Base-by-base conservation (phyloP, 306 rosid species). In the Alnus rubra region DNA sequence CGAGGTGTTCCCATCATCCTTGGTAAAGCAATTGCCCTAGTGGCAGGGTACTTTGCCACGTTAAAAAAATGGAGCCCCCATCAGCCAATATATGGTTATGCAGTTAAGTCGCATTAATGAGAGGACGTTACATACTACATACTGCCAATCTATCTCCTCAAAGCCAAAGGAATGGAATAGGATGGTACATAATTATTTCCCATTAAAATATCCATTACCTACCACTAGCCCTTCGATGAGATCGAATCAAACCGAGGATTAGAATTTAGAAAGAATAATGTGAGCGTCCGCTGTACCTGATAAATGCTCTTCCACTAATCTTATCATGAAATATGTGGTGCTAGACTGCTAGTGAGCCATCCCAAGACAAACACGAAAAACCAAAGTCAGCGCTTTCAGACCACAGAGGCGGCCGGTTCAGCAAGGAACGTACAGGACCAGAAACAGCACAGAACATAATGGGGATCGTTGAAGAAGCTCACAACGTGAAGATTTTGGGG, bases 391-490 rank as follows among this genome's bases (percentile, higher is more conserved):
- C 37, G 13, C 13, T 64, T 64, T 37, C 48, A 37, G 23, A 37
- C 13, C n/a, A 37, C 1, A 35, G 28, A 35, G 9, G 6, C 9
- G 28, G 28, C 47, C 44, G 0, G 39, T 14, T 18, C 8, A 6
- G 7, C 3, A 13, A 62, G 45, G 76, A 4, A 54, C n/a, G n/a
- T n/a, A n/a, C 30, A 1, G 9, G 7, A 2, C 7, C 28, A 23
- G 28, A 48, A 52, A 45, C 44, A 7, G 30, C 15, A 3, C 5
- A 30, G 9, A 39, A 1, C 5, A 42, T 37, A 68, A 93, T 91
- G 98, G 98, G 98, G 33, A 81, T 88, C 33, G 98, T 82, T 1
- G 88, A 84, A 48, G 91, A 93, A 64, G 98, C 95, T 33, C 98
- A 93, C 77, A 93, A 93, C 89, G 90, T 91, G 76, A 88, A 85